Evolutionary conservation across 176 grass and related monocot species (phyloP), one percentile per base, ranked within the genome.

Genomic region (Aegilops longissima): DNA sequence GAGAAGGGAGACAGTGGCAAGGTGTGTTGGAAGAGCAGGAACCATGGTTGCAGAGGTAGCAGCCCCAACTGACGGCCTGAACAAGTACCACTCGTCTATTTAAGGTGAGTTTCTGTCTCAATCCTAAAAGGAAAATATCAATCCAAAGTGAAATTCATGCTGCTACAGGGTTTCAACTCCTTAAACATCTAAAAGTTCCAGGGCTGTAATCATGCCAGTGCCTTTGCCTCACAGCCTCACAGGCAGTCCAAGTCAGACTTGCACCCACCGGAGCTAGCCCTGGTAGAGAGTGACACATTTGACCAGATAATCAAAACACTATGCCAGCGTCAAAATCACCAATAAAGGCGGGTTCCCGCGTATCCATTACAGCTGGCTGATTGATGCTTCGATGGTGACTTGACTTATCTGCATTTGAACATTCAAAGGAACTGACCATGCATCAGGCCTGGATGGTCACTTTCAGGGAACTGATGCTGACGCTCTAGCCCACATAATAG

Each of bases 361-460:
- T 18, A 18, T 17, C 8, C 40, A 6, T 84, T 61, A 84, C 75
- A 40, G 31, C 42, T 67, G 74, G 23, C 31, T 51, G 17, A 54
- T 73, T 30, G 45, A 76, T 54, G 39, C 12, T 66, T 77, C 45
- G 27, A 76, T 4, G 7, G 7, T 30, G 70, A 20, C 56, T 45
- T 30, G 70, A 20, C 56, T 45, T 8, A 18, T 79, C 35, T 79
- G 54, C 14, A 73, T 5, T 80, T 73, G 73, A 70, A 42, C 14
- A 66, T 52, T 79, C 21, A 79, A 36, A 73, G 24, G 74, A 79
- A 84, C 40, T 84, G 81, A 80, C 65, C 17, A 76, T 54, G 73
- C 6, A 54, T 54, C 27, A 33, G 44, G 73, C 4, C 25, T 54
- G 27, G 16, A 54, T 52, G 16, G 44, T 12, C 45, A 20, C 27